Conservation (phyloP, 73 alveolate genomes). For the Paramecium sexaurelia region DNA sequence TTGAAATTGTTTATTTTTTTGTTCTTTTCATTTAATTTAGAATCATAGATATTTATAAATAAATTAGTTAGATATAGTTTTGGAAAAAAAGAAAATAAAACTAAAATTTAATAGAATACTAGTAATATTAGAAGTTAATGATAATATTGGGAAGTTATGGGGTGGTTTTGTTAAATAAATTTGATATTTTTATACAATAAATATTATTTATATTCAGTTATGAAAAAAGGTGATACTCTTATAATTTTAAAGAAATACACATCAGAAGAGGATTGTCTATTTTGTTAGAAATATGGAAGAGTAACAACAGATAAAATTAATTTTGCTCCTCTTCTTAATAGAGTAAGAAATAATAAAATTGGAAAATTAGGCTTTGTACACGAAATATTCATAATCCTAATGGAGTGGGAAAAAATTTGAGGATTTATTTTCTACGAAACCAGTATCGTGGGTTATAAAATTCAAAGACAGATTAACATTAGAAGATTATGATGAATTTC, state of each 20-base stretch:
- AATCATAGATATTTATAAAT: too few species aligned
- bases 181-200: background rate
- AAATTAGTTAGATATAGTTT: too few species aligned
- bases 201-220: conserved; percentile 15
- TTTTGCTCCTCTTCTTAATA: conserved; percentile 41
- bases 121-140: too few species aligned
- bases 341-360: conserved; percentile 28
- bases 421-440: background rate
- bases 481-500: conserved; percentile 66
- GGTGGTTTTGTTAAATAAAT: background rate
- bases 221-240: background rate
- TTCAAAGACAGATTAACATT: conserved; percentile 41
- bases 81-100: too few species aligned
- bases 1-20: too few species aligned
- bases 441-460: conserved; percentile 34
- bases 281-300: conserved; percentile 41
- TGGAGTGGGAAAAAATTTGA: conserved; percentile 24
- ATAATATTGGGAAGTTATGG: too few species aligned
- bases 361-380: conserved; percentile 26
- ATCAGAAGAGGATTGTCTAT: conserved; percentile 13
- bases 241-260: background rate
- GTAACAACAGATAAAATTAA: background rate
- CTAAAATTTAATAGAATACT: too few species aligned
- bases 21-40: too few species aligned
- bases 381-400: conserved; percentile 2